A percentile compares a stretch with the other conserved stretches of the same genome.
Conservation (phyloP, 768 basidiomycete genomes). For the Cystoderma amianthinum region DNA sequence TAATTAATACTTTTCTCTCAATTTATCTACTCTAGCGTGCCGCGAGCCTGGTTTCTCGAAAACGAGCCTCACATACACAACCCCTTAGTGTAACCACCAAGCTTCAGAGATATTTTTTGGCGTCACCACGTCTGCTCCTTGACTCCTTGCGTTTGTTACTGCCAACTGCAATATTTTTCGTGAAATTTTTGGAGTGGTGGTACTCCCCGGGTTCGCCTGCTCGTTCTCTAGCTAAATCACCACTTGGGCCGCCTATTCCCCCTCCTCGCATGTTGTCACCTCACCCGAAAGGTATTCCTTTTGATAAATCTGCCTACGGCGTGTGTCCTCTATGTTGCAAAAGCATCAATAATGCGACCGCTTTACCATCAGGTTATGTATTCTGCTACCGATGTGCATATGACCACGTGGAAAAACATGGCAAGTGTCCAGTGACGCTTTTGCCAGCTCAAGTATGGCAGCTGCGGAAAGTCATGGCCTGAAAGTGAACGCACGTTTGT, state of each 20-base stretch:
- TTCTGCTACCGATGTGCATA: conserved; percentile 92
- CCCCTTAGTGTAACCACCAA: conserved; percentile 30
- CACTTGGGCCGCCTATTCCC: conserved; percentile 63
- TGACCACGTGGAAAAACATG: conserved; percentile 71
- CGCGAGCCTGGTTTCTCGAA: conserved; percentile 24
- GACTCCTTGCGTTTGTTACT: conserved; percentile 76
- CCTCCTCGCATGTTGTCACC: conserved; percentile 73
- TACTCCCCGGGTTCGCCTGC: conserved; percentile 91
- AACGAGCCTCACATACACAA: conserved; percentile 17
- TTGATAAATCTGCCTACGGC: conserved; percentile 66
- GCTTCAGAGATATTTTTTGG: conserved; percentile 38
- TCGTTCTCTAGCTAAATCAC: conserved; percentile 56
- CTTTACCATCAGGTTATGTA: conserved; percentile 88
- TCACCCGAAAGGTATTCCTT: conserved; percentile 63
- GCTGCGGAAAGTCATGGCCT: conserved; percentile 81
- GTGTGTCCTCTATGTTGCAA: conserved; percentile 76
- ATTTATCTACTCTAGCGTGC: conserved; percentile 31
- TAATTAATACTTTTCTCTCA: conserved; percentile 4
- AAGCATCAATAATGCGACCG: conserved; percentile 77
- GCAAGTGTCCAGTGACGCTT: conserved; percentile 84
- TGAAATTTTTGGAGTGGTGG: conserved; percentile 99
- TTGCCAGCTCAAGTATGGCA: conserved; percentile 72
- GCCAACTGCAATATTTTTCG: conserved; percentile 87
- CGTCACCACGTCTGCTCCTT: conserved; percentile 57
- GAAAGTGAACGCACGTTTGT: conserved; percentile 48